These are phyloP conservation scores for Cyclostephanos invisitatus DNA, from an alignment of 108 stramenopile species.

Conservation along the genomic window DNA sequence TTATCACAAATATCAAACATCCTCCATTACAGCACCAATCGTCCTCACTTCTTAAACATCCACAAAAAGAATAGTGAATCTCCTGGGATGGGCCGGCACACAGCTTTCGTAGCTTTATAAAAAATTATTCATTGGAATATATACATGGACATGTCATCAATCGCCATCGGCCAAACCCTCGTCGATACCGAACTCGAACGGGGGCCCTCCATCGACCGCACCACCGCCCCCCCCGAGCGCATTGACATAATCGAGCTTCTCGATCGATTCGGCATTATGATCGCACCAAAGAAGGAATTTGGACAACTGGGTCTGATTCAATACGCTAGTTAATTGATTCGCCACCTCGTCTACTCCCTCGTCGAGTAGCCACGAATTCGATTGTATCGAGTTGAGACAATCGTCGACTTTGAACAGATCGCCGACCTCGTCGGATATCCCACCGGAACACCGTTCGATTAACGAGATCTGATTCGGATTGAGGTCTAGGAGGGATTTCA, in stretches of 20 bases:
- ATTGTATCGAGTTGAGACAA: conserved; percentile 66
- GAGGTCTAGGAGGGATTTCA: conserved; percentile 63
- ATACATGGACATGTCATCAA: not conserved
- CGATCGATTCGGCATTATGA: conserved; percentile 84
- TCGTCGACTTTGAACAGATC: conserved; percentile 67
- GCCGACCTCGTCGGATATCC: conserved; percentile 61
- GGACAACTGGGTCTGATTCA: conserved; percentile 84
- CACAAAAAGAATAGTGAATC: too few relatives aligned
- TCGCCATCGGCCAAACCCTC: conserved; percentile 46
- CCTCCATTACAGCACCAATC: too few relatives aligned
- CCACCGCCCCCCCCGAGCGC: conserved; percentile 21
- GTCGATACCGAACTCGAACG: conserved; percentile 84
- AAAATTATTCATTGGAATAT: too few relatives aligned
- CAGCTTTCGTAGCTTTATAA: too few relatives aligned
- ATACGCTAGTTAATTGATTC: conserved; percentile 72
- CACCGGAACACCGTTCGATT: conserved; percentile 49
- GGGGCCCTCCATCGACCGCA: conserved; percentile 38
- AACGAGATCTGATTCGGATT: conserved; percentile 55
- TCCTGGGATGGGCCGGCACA: too few relatives aligned
- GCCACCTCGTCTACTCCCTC: conserved; percentile 73
- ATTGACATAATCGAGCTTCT: conserved; percentile 77
- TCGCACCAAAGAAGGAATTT: conserved; percentile 89
- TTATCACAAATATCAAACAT: too few relatives aligned
- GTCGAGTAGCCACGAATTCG: conserved; percentile 79
- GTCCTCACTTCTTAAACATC: too few relatives aligned